A percentile compares a stretch with the other conserved stretches of the same genome.
phyloP scores from a whole-genome alignment of 768 basidiomycete species.

The Rhizopogon roseolus region DNA sequence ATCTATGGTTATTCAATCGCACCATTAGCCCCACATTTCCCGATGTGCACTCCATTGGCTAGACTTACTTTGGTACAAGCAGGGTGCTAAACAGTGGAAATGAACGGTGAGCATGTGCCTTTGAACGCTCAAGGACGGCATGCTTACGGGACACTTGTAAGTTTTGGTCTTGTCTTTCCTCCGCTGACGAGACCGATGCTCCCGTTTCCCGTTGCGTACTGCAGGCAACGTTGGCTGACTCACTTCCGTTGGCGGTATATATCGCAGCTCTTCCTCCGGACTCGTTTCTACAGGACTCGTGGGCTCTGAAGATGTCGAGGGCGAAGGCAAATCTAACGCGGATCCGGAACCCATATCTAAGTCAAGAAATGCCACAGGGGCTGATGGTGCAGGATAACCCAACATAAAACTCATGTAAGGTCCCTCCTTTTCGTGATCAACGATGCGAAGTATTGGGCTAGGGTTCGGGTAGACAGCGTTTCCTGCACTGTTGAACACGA shows the following conservation, averaged over 20 bases:
- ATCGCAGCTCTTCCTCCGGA: not conserved
- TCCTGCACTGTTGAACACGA: slow-evolving; percentile 24
- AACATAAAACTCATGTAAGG: slow-evolving; percentile 42
- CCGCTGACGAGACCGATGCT: slow-evolving; percentile 5
- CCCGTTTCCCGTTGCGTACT: not conserved
- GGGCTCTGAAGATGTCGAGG: not conserved
- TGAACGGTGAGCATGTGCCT: slow-evolving; percentile 2
- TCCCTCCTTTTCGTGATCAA: slow-evolving; percentile 33
- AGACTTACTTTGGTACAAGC: slow-evolving; percentile 51
- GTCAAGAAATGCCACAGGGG: not conserved
- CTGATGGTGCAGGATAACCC: not conserved
- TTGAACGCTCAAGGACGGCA: not conserved
- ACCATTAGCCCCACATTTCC: too few species aligned
- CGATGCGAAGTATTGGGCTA: not conserved
- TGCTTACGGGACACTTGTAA: slow-evolving; percentile 46
- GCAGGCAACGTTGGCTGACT: not conserved
- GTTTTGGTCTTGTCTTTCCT: slow-evolving; percentile 41
- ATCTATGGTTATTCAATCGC: slow-evolving; percentile 26
- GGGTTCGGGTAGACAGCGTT: slow-evolving; percentile 27
- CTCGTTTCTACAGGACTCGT: not conserved
- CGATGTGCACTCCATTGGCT: not conserved
- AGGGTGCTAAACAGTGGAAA: slow-evolving; percentile 22
- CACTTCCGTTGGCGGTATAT: not conserved
- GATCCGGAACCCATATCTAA: not conserved
- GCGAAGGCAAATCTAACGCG: not conserved